Evolutionary conservation across 2,329 filamentous ascomycete genomes (phyloP), one percentile per base, ranked within the genome.

Genomic region (Pseudogymnoascus sp.): DNA sequence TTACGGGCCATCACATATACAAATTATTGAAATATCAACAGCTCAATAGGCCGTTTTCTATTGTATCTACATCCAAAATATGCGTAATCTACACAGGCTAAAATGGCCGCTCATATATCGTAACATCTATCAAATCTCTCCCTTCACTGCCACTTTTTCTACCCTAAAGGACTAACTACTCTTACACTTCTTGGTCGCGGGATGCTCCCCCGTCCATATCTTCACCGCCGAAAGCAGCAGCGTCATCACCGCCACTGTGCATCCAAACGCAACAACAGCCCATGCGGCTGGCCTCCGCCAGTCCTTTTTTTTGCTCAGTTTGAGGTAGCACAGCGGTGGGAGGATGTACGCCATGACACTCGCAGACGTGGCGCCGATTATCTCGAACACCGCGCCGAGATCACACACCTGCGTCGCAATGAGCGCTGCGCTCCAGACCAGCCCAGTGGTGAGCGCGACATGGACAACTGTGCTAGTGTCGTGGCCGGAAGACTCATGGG

Each of bases 271-370:
- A 78, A 97, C 97, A 11, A 74, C 84, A 62, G 93, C 89, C n/a
- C 84, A 79, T 54, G 81, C 85, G 25, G 84, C 84, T 11, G 90
- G 86, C 16, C 88, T 91, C 72, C 82, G 86, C 80, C 86, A 89
- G 69, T 83, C 32, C 32, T 58, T 87, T 67, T 86, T 78, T 62
- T 86, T 91, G 67, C 90, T 93, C 63, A 99, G 78, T 76, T 95
- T 96, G 70, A 99, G 89, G 74, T 94, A 99, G 75, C 94, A 99
- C 61, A 97, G 77, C 25, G 94, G 94, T 64, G 94, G 94, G 63
- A 99, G 77, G 57, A 99, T 96, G 72, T 97, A 99, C 0, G 94
- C 94, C 73, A 99, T 81, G 6, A 91, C 91, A 68, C 92, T 94
- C 2, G 94, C 94, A 71, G 90, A 95, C 35, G 94, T 99, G 6